Evolutionary conservation across 805 yeast genomes (phyloP), one percentile per base, ranked within the genome.

Genomic region (Ogataea paradorogensis): DNA sequence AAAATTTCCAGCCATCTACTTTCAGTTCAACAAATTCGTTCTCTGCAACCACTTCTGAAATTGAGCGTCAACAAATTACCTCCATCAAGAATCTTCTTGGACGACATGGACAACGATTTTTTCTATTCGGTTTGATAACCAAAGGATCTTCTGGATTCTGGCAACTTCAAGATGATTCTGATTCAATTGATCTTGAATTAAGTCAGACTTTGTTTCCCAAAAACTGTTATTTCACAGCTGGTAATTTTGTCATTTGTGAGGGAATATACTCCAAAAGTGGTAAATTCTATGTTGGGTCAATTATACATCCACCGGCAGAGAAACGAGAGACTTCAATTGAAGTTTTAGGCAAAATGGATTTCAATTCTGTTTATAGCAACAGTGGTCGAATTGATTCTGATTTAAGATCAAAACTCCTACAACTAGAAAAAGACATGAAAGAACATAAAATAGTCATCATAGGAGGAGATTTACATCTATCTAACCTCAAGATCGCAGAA

Each of bases 281-380:
- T 2, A 79, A 74, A 33, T 89, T 93, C 56, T 79, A 82, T 48
- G 95, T 84, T 1, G 73, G 84, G 21, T 74, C 83, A 4, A 71
- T 93, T 35, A 83, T 84, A 3, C 96, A 88, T 44, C 98, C 99
- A 3, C 89, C 93, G 0, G 82, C 88, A 3, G 99, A 93, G 58
- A 69, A 75, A 47, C 70, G 97, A 43, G 80, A 73, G 7, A 61
- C 56, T 0, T 71, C 95, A 1, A 55, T 80, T 40, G 90, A 84
- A 18, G 81, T 82, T 1, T 80, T 80, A 44, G 98, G 96, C 1
- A 74, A 83, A 49, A 52, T 86, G 16, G 98, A 93, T 59, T 82
- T 89, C 49, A 52, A 50, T 14, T 48, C 58, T 30, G 42, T 50
- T 7, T 53, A 44, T 27, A 46, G 54, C 7, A 51, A 48, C 24